A percentile compares a stretch with the other conserved stretches of the same genome.
Evolutionary conservation across 2,329 filamentous ascomycete species (phyloP).

Genomic region (Stachybotrys chlorohalonatus): DNA sequence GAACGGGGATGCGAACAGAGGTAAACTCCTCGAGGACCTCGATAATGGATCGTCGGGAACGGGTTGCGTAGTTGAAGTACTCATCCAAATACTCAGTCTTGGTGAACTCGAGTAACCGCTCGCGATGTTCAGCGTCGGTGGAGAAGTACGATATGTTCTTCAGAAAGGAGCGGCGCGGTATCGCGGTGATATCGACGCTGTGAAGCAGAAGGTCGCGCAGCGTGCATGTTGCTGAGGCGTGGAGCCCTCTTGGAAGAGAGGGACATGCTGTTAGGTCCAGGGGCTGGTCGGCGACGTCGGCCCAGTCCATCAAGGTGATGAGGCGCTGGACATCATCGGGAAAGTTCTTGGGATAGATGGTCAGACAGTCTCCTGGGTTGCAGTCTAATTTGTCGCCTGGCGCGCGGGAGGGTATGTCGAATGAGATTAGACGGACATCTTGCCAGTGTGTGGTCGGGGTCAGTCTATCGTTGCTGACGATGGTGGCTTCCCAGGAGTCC

Average conservation of each 20-base stretch:
- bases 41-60: conserved; percentile 80
- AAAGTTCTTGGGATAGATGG: conserved; percentile 83
- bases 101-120: conserved; percentile 76
- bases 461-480: conserved; percentile 61
- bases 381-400: conserved; percentile 20
- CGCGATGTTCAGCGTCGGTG: conserved; percentile 60
- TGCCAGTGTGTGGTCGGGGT: conserved; percentile 81
- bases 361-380: conserved; percentile 70
- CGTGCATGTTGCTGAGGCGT: conserved; percentile 40
- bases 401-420: conserved; percentile 34
- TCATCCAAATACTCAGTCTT: conserved; percentile 77
- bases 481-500: conserved; percentile 41
- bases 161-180: conserved; percentile 84
- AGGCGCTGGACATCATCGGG: conserved; percentile 69
- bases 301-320: conserved; percentile 73
- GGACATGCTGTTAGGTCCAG: conserved; percentile 40
- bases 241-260: conserved; percentile 23
- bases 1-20: conserved; percentile 70
- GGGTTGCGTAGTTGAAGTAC: conserved; percentile 90
- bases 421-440: conserved; percentile 74
- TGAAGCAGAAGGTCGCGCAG: conserved; percentile 69
- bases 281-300: conserved; percentile 57
- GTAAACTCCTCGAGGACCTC: conserved; percentile 90
- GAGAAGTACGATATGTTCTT: conserved; percentile 69
- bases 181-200: conserved; percentile 81